Base-by-base conservation (phyloP, 108 stramenopile genomes). In the Licmophora abbreviata region DNA sequence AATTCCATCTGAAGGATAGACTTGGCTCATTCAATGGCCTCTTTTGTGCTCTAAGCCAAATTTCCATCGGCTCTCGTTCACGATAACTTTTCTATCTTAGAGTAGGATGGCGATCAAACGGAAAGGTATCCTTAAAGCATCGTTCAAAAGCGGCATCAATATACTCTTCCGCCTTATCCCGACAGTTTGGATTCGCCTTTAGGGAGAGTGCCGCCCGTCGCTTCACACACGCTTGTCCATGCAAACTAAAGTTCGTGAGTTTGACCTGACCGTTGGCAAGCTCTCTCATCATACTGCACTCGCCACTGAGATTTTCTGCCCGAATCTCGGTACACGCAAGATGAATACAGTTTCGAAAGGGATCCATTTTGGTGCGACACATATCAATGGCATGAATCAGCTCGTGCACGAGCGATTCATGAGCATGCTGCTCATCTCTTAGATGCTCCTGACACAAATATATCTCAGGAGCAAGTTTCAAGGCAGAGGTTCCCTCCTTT, bases 301-400 rank as follows among this genome's bases (percentile, higher is more conserved):
- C 93, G 15, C 93, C 93, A 44, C 73, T 76, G 23, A 94, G 61
- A 56, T 94, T 90, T 59, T 90, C 88, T 0, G 93, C 93, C 11
- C 93, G 70, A 49, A 94, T 88, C 63, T 94, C 93, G 21, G 93
- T 91, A 49, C 93, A 94, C 1, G 93, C 93, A 60, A 94, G 49
- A 35, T 93, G 92, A 52, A 86, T 73, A 51, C 86, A 88, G 63
- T 88, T 76, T 55, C 65, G 62, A 10, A 77, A 48, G 5, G 77
- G 77, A 38, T 79, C 75, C 77, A 83, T 75, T 53, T 84, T 91
- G 20, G 77, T 74, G 21, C 88, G 74, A 53, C 93, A 94, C 66
- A 84, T 68, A 51, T 94, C 93, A 42, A 88, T 83, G 29, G 88
- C 88, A 56, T 94, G 93, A 43, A 94, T 86, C 44, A 94, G 63